phyloP scores from a whole-genome alignment of 2,329 filamentous ascomycete species.

The Scolecobasidium constrictum region DNA sequence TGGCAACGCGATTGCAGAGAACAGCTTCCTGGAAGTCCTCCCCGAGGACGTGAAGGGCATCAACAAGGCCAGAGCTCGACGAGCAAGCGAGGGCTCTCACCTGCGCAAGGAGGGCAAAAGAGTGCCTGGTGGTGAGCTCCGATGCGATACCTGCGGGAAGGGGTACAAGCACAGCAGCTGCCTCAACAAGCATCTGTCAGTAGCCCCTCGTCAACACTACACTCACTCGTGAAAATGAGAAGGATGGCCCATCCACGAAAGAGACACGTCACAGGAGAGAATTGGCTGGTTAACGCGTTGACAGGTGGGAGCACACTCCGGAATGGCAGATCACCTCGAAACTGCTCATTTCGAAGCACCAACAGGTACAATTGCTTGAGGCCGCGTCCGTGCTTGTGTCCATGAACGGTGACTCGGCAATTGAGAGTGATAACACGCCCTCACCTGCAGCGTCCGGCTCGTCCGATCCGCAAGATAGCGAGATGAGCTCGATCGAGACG shows the following conservation, averaged over 20 bases:
- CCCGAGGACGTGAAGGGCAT: constrained; percentile 29
- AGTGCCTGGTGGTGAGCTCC: constrained; percentile 72
- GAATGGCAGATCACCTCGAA: constrained; percentile 97
- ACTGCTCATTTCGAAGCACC: constrained; percentile 96
- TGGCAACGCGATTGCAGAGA: constrained; percentile 60
- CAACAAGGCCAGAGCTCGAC: constrained; percentile 43
- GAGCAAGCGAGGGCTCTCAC: constrained; percentile 78
- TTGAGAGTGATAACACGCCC: constrained; percentile 68
- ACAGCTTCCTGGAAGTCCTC: constrained; percentile 44
- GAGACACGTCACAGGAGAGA: neutral
- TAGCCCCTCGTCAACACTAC: constrained; percentile 46
- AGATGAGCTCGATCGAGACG: constrained; percentile 78
- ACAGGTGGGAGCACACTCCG: constrained; percentile 97
- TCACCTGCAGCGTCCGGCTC: constrained; percentile 74
- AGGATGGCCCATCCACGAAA: too few relatives aligned
- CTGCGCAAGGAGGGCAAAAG: constrained; percentile 71
- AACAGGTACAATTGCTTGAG: constrained; percentile 95
- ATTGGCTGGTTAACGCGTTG: constrained; percentile 1
- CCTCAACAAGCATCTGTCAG: constrained; percentile 99
- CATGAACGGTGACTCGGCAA: constrained; percentile 63
- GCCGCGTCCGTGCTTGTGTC: constrained; percentile 90
- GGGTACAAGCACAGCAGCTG: constrained; percentile 99
- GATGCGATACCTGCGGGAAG: constrained; percentile 97
- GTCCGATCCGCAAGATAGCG: constrained; percentile 62
- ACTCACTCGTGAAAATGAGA: too few relatives aligned